Percentiles rank a stretch among this genome's conserved stretches.
Evolutionary conservation across 257 asterid species (phyloP).

Genomic region (Coffea eugenioides): DNA sequence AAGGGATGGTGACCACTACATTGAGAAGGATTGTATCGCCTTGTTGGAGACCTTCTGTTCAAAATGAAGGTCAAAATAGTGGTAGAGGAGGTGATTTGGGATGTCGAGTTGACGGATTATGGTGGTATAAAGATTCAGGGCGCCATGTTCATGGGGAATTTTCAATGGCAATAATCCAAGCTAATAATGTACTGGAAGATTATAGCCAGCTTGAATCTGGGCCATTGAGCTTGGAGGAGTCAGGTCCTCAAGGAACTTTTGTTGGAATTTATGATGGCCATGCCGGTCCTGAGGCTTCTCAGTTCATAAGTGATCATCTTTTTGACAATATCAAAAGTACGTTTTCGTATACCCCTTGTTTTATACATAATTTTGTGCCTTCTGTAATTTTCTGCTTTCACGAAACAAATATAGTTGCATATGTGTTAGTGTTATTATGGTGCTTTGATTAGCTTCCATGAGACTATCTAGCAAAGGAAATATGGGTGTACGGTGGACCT

Average conservation of each 20-base stretch:
- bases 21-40: conserved; percentile 62
- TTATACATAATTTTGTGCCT: neutral
- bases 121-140: conserved; percentile 81
- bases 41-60: conserved; percentile 64
- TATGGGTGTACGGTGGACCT: neutral
- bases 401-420: neutral
- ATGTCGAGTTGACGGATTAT: conserved; percentile 59
- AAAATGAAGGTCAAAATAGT: conserved; percentile 39
- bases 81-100: conserved; percentile 39
- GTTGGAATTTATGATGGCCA: conserved; percentile 93
- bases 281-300: conserved; percentile 82
- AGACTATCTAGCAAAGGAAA: neutral
- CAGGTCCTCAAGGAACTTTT: conserved; percentile 75
- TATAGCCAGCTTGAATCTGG: conserved; percentile 87
- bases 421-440: neutral
- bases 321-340: conserved; percentile 72
- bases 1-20: conserved; percentile 59
- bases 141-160: conserved; percentile 70
- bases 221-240: conserved; percentile 52
- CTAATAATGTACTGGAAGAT: conserved; percentile 70
- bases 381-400: neutral
- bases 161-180: conserved; percentile 87
- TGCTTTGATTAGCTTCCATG: neutral
- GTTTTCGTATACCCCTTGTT: conserved; percentile 16
- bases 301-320: conserved; percentile 54